A percentile compares a stretch with the other conserved stretches of the same genome.
These are phyloP conservation scores for Pythium coloratum DNA, from an alignment of 352 stramenopile genomes.

Conservation along the genomic window DNA sequence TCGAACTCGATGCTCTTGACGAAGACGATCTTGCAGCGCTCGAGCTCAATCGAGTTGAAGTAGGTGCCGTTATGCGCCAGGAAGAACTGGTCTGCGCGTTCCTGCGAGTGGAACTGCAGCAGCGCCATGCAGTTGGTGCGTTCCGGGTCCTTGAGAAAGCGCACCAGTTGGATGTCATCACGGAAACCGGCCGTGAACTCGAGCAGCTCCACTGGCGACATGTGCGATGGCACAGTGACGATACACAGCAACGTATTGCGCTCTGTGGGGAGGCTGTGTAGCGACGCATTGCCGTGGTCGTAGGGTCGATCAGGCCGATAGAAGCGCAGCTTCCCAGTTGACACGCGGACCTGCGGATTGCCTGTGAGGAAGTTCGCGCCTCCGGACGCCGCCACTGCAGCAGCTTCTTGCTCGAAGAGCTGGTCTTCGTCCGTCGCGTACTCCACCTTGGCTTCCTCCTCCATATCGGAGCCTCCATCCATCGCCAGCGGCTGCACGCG, in stretches of 20 bases:
- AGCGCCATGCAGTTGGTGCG: constrained; percentile 86
- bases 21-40: constrained; percentile 90
- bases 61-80: constrained; percentile 88
- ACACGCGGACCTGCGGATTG: constrained; percentile 78
- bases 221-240: constrained; percentile 81
- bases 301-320: constrained; percentile 73
- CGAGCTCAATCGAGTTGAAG: constrained; percentile 92
- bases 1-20: constrained; percentile 89
- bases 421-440: constrained; percentile 33
- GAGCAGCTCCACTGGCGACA: constrained; percentile 83
- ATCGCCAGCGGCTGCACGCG: constrained; percentile 50
- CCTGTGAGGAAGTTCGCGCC: constrained; percentile 63
- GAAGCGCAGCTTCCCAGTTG: constrained; percentile 79
- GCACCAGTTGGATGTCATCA: constrained; percentile 70
- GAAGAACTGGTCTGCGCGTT: constrained; percentile 84
- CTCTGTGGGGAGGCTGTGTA: constrained; percentile 45
- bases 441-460: constrained; percentile 43
- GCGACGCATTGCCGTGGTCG: constrained; percentile 21
- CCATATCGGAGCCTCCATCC: constrained; percentile 2
- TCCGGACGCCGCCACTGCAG: constrained; percentile 32
- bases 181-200: constrained; percentile 81
- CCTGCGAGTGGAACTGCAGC: constrained; percentile 78
- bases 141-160: constrained; percentile 79
- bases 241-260: constrained; percentile 80
- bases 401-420: constrained; percentile 27